These are phyloP conservation scores for Centaurea solstitialis DNA, from an alignment of 129 eudicot genomes.

Conservation along the genomic window DNA sequence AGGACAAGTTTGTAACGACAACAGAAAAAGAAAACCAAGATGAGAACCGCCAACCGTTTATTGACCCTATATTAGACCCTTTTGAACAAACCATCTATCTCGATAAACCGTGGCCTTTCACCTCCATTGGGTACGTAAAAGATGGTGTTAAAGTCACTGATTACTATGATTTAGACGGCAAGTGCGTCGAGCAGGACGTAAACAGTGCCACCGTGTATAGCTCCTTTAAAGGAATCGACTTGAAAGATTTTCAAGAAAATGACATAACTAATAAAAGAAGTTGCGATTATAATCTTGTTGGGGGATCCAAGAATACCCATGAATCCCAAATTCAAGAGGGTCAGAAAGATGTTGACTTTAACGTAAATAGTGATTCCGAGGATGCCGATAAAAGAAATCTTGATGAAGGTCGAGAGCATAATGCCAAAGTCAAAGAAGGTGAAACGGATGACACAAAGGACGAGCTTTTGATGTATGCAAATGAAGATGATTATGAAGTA, in stretches of 20 bases:
- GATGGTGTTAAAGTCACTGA: conserved; percentile 44
- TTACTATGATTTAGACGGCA: conserved; percentile 38
- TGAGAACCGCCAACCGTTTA: conserved; percentile 31
- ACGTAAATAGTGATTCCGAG: conserved; percentile 15
- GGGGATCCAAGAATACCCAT: conserved; percentile 33
- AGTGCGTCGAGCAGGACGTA: conserved; percentile 26
- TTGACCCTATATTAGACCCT: conserved; percentile 41
- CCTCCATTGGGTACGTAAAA: conserved; percentile 36
- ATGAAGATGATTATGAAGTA: conserved; percentile 78
- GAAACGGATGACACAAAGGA: conserved; percentile 41
- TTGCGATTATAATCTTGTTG: conserved; percentile 28
- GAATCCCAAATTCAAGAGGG: background rate
- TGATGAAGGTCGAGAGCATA: conserved; percentile 34
- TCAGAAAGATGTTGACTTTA: conserved; percentile 33
- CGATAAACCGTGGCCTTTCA: conserved; percentile 45
- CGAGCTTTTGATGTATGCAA: conserved; percentile 29
- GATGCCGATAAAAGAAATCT: conserved; percentile 16
- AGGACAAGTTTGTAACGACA: conserved; percentile 82
- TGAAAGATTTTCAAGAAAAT: conserved; percentile 18
- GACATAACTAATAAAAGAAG: conserved; percentile 25
- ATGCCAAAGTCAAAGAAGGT: conserved; percentile 46
- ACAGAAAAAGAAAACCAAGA: conserved; percentile 41
- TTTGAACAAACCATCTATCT: conserved; percentile 28
- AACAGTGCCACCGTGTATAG: conserved; percentile 16
- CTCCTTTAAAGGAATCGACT: conserved; percentile 20